These are phyloP conservation scores for Diaporthe sp. DNA, from an alignment of 2,329 filamentous ascomycete species.

Conservation along the genomic window DNA sequence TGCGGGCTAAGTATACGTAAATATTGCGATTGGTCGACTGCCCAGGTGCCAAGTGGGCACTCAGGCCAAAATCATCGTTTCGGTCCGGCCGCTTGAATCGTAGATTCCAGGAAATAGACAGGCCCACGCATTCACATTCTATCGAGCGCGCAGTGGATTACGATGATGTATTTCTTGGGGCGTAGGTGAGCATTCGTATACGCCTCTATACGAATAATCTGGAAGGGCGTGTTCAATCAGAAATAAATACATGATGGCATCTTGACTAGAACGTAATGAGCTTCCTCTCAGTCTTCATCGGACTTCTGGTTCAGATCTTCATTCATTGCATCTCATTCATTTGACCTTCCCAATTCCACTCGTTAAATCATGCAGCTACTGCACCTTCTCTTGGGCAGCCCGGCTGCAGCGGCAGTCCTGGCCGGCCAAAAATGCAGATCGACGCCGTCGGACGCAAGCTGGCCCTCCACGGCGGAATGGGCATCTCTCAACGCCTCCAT, in stretches of 20 bases:
- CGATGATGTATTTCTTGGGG: not conserved
- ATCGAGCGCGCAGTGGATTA: not conserved
- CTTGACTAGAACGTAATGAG: too few relatives aligned
- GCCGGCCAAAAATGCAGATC: not conserved
- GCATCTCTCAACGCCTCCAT: conserved; percentile 3
- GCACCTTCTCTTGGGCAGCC: not conserved
- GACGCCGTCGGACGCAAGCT: conserved; percentile 13
- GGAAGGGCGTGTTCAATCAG: rapidly evolving
- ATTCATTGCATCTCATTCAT: not conserved
- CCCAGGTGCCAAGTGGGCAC: not conserved
- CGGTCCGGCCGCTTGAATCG: not conserved
- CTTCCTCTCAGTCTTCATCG: not conserved
- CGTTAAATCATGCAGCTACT: not conserved
- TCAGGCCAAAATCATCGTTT: not conserved
- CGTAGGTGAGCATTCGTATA: not conserved
- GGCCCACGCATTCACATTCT: not conserved
- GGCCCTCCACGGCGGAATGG: not conserved
- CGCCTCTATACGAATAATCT: not conserved
- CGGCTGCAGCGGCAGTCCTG: not conserved
- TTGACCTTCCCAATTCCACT: not conserved
- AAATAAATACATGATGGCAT: conserved; percentile 1
- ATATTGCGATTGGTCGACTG: conserved; percentile 20
- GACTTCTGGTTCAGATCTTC: not conserved
- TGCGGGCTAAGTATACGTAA: conserved; percentile 2
- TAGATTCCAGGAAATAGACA: not conserved